These are phyloP conservation scores for Fusarium burgessii DNA, from an alignment of 2,329 filamentous ascomycete species.

Conservation along the genomic window DNA sequence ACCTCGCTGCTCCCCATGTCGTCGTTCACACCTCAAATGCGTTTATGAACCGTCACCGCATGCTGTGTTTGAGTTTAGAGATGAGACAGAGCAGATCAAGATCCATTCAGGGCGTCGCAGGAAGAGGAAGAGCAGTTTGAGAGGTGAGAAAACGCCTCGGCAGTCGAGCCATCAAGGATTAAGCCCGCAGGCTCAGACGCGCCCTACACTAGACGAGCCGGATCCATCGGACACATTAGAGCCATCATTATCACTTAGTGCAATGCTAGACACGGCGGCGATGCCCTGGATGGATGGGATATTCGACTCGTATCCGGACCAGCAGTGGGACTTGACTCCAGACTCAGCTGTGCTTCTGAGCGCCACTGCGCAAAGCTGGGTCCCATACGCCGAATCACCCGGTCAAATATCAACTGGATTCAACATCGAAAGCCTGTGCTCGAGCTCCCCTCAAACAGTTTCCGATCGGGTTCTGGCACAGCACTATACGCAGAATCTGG, in stretches of 20 bases:
- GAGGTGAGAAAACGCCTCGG: rapidly evolving
- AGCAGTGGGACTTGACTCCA: background rate
- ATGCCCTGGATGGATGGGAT: background rate
- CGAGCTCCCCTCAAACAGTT: background rate
- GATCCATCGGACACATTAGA: rapidly evolving
- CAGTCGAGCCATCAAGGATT: rapidly evolving
- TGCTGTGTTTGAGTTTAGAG: background rate
- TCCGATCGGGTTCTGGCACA: background rate
- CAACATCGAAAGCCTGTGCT: background rate
- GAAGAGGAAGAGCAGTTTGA: background rate
- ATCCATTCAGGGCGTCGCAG: background rate
- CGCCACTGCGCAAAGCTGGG: background rate
- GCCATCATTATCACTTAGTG: background rate
- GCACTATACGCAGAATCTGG: background rate
- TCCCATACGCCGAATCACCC: too few relatives aligned
- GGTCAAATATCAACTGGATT: background rate
- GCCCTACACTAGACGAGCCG: rapidly evolving
- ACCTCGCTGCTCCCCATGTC: rapidly evolving
- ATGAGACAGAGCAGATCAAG: background rate
- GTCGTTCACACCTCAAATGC: background rate
- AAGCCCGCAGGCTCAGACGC: rapidly evolving
- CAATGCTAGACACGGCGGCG: background rate
- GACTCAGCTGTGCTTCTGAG: background rate
- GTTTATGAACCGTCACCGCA: background rate
- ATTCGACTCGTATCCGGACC: background rate